A percentile compares a stretch with the other conserved stretches of the same genome.
phyloP scores from a whole-genome alignment of 73 alveolate genomes.

The Blepharisma japonicum region DNA sequence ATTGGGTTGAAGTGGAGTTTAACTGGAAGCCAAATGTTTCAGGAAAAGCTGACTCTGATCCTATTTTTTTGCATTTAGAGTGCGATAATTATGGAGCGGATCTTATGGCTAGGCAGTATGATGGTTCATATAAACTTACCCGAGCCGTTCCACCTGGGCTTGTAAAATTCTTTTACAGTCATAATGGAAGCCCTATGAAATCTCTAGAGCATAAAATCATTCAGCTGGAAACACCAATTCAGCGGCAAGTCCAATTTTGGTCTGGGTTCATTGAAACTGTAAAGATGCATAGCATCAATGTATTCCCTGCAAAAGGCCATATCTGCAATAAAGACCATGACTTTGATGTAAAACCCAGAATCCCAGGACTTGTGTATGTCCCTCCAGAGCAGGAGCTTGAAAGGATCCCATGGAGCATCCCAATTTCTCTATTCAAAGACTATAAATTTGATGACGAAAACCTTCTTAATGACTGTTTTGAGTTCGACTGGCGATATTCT shows the following conservation, averaged over 20 bases:
- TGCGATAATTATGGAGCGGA: conserved; percentile 17
- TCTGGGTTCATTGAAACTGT: background rate
- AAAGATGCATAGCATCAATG: background rate
- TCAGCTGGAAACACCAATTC: background rate
- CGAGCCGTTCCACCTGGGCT: conserved; percentile 28
- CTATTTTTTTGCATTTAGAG: conserved; percentile 29
- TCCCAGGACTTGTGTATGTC: background rate
- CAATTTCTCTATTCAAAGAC: conserved; percentile 57
- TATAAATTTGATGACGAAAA: conserved; percentile 59
- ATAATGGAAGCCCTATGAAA: conserved; percentile 5
- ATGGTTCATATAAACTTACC: conserved; percentile 7
- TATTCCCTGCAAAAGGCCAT: background rate
- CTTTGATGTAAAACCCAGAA: background rate
- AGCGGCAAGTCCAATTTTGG: too few species aligned
- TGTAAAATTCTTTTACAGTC: conserved; percentile 8
- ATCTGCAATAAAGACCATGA: background rate
- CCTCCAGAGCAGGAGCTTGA: conserved; percentile 17
- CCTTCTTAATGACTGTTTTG: conserved; percentile 67
- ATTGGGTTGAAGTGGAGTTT: conserved; percentile 26
- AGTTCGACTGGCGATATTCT: conserved; percentile 78
- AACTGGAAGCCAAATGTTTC: conserved; percentile 26
- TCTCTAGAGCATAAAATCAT: background rate
- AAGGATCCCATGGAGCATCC: conserved; percentile 42
- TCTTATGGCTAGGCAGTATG: background rate
- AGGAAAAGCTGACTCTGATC: conserved; percentile 17